Conservation (phyloP, 1,284 basidiomycete species). For the Pseudomicrostroma phylloplanum region DNA sequence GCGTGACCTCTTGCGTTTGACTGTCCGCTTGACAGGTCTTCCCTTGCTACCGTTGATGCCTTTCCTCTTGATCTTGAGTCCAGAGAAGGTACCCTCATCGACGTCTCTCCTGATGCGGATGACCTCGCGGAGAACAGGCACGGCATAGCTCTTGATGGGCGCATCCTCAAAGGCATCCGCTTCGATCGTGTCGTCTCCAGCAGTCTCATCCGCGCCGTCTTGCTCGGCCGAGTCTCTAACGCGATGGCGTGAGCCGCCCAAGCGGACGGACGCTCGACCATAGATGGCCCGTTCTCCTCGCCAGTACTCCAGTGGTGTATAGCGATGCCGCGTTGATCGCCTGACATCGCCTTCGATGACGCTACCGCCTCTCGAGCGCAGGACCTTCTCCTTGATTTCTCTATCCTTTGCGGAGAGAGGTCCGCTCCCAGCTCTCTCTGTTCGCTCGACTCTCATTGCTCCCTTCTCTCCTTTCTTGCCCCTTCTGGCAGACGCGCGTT, state of each 20-base stretch:
- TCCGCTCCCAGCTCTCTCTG: constrained; percentile 4
- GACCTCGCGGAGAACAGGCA: constrained; percentile 70
- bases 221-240: constrained; percentile 9
- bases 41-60: constrained; percentile 14
- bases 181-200: constrained; percentile 16
- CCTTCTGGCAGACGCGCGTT: too few species aligned
- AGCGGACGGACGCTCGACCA: constrained; percentile 24
- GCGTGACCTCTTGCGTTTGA: constrained; percentile 3
- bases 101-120: constrained; percentile 68
- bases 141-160: constrained; percentile 44
- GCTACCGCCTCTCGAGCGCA: constrained; percentile 14
- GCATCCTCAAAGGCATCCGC: constrained; percentile 35
- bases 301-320: constrained; percentile 83
- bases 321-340: constrained; percentile 66
- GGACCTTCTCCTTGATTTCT: background rate
- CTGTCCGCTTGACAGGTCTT: background rate
- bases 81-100: constrained; percentile 50
- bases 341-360: constrained; percentile 60
- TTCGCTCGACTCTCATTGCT: constrained; percentile 4
- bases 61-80: constrained; percentile 21
- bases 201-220: constrained; percentile 13
- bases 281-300: constrained; percentile 83
- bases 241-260: constrained; percentile 21
- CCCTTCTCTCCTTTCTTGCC: constrained; percentile 13
- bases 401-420: constrained; percentile 17